Conservation (phyloP, 345 rosid species). For the Schrenkiella parvula region DNA sequence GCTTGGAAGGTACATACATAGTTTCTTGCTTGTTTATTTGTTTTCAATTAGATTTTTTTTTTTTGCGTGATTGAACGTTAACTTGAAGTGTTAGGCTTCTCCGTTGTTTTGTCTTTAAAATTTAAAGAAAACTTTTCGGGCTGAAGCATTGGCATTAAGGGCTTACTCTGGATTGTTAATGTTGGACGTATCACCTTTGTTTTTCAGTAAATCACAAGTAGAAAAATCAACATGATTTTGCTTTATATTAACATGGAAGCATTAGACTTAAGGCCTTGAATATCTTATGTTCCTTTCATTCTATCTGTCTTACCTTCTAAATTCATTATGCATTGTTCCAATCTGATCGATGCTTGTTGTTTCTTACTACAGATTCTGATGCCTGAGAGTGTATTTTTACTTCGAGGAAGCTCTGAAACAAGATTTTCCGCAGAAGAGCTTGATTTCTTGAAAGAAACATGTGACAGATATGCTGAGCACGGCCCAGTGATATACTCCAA, state of each 20-base stretch:
- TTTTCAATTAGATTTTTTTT: not conserved
- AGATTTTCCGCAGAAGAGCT: conserved; percentile 33
- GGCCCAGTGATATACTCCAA: conserved; percentile 32
- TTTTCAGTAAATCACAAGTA: not conserved
- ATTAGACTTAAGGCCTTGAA: not conserved
- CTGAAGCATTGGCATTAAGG: not conserved
- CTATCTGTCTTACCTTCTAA: not conserved
- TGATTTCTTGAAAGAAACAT: conserved; percentile 39
- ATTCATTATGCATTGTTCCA: not conserved
- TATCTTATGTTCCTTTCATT: not conserved
- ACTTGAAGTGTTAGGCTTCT: not conserved
- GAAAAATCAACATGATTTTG: not conserved
- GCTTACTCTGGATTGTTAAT: not conserved
- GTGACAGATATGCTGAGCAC: conserved; percentile 36
- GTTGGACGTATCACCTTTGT: not conserved
- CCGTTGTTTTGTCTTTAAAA: not conserved
- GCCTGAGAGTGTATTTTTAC: conserved; percentile 40
- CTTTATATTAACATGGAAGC: not conserved
- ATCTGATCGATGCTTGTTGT: not conserved
- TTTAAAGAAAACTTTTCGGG: not conserved
- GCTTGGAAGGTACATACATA: conserved; percentile 46
- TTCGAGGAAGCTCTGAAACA: conserved; percentile 47
- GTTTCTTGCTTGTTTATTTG: not conserved
- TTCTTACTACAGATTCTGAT: conserved; percentile 36
- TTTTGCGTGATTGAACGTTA: not conserved